A percentile compares a stretch with the other conserved stretches of the same genome.
These are phyloP conservation scores for Alternaria gaisen DNA, from an alignment of 2,329 filamentous ascomycete genomes.

Conservation along the genomic window DNA sequence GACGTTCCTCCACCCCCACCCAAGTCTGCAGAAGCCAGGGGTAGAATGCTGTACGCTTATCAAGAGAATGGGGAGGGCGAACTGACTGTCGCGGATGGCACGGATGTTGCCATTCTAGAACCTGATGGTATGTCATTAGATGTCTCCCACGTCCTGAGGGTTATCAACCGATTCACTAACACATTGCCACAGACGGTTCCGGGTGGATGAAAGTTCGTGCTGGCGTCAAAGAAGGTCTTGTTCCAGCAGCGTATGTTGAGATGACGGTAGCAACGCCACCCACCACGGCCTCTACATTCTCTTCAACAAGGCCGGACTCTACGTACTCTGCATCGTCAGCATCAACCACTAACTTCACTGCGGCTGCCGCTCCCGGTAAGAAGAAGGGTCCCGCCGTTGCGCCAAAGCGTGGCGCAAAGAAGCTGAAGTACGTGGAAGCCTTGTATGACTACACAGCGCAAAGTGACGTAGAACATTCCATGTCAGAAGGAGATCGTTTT, in stretches of 20 bases:
- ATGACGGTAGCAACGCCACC: conserved; percentile 55
- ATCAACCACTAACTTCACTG: conserved; percentile 65
- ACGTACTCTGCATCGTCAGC: conserved; percentile 81
- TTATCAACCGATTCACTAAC: conserved; percentile 30
- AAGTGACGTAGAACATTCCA: conserved; percentile 86
- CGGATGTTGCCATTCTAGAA: conserved; percentile 80
- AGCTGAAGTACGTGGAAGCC: conserved; percentile 90
- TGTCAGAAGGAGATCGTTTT: conserved; percentile 89
- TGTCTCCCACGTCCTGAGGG: conserved; percentile 24
- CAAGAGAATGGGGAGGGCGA: conserved; percentile 84
- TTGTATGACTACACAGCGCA: conserved; percentile 90
- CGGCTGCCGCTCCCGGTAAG: conserved; percentile 60
- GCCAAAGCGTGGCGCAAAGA: conserved; percentile 89
- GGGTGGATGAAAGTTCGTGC: conserved; percentile 89
- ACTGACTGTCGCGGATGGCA: conserved; percentile 79
- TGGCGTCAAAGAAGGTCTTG: conserved; percentile 80
- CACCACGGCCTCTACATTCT: conserved; percentile 45
- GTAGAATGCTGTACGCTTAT: conserved; percentile 90
- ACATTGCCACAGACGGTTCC: conserved; percentile 72
- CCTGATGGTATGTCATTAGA: conserved; percentile 76
- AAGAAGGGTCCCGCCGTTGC: conserved; percentile 94
- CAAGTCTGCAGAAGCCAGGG: conserved; percentile 67
- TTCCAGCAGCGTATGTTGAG: conserved; percentile 88
- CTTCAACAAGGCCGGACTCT: conserved; percentile 59
- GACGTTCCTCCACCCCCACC: conserved; percentile 51